Evolutionary conservation across 495 filamentous ascomycete species (phyloP).

Genomic region (Evernia prunastri): DNA sequence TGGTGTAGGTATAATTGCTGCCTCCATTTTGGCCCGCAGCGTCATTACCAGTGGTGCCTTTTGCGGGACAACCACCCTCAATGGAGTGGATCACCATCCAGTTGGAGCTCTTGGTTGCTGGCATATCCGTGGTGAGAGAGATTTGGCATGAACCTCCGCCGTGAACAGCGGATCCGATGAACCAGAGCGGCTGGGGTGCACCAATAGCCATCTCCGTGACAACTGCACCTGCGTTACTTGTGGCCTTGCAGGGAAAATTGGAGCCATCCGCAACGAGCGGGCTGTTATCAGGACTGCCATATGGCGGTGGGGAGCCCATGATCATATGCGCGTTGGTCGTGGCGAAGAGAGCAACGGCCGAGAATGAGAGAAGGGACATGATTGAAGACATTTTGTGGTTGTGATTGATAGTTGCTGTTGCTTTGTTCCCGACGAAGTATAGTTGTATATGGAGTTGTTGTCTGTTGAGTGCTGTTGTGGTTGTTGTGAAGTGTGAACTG

Average conservation of each 20-base stretch:
- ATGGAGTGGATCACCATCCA: constrained; percentile 37
- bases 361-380: constrained; percentile 32
- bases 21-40: constrained; percentile 10
- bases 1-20: constrained; percentile 50
- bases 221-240: constrained; percentile 1
- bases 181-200: constrained; percentile 3
- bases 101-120: constrained; percentile 34
- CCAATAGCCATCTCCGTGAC: constrained; percentile 9
- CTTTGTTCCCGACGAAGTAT: constrained; percentile 21
- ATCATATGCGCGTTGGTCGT: constrained; percentile 61
- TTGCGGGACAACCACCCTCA: constrained; percentile 38
- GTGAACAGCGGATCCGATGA: constrained; percentile 26
- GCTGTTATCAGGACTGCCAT: constrained; percentile 48
- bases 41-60: constrained; percentile 32
- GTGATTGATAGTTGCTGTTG: background rate
- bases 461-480: background rate
- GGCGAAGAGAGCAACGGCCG: constrained; percentile 45
- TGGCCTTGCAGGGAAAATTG: constrained; percentile 73
- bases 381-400: constrained; percentile 21
- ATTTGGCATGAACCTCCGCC: constrained; percentile 41
- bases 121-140: constrained; percentile 37
- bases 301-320: constrained; percentile 65
- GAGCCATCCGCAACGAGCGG: constrained; percentile 56
- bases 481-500: background rate
- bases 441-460: background rate